Evolutionary conservation across 2,329 filamentous ascomycete genomes (phyloP).

Genomic region (Herpotrichia juniperi): DNA sequence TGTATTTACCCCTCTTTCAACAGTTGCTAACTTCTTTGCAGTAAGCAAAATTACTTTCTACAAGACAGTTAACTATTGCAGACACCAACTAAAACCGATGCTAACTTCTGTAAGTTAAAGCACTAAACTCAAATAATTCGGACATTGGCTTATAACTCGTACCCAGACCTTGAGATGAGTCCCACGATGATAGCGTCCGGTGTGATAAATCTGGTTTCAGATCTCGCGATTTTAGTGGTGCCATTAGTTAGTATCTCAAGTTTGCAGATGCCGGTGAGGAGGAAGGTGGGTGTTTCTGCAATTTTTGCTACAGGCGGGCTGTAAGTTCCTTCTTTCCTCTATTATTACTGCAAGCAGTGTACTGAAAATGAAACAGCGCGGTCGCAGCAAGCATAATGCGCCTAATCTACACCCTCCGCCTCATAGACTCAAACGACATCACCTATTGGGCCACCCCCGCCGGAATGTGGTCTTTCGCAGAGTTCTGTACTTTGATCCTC

Average conservation of each 20-base stretch:
- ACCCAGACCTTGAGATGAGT: too few relatives aligned
- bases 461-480: constrained; percentile 14
- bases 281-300: constrained; percentile 37
- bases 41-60: too few relatives aligned
- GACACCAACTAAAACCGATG: too few relatives aligned
- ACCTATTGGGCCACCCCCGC: constrained; percentile 12
- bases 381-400: constrained; percentile 16
- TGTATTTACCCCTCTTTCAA: too few relatives aligned
- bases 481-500: constrained; percentile 16
- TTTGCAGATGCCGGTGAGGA: constrained; percentile 32
- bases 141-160: too few relatives aligned
- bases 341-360: background rate
- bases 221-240: constrained; percentile 25
- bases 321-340: constrained; percentile 5
- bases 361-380: constrained; percentile 10
- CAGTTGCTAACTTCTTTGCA: too few relatives aligned
- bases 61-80: too few relatives aligned
- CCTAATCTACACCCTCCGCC: constrained; percentile 12
- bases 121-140: too few relatives aligned
- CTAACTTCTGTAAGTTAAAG: too few relatives aligned
- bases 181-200: constrained; percentile 17
- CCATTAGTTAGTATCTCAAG: constrained; percentile 27
- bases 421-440: constrained; percentile 12
- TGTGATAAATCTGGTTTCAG: constrained; percentile 27
- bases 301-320: constrained; percentile 17